Percentiles rank a stretch among this genome's conserved stretches.
Evolutionary conservation across 2,329 filamentous ascomycete species (phyloP).

Genomic region (Pseudogymnoascus sp.): DNA sequence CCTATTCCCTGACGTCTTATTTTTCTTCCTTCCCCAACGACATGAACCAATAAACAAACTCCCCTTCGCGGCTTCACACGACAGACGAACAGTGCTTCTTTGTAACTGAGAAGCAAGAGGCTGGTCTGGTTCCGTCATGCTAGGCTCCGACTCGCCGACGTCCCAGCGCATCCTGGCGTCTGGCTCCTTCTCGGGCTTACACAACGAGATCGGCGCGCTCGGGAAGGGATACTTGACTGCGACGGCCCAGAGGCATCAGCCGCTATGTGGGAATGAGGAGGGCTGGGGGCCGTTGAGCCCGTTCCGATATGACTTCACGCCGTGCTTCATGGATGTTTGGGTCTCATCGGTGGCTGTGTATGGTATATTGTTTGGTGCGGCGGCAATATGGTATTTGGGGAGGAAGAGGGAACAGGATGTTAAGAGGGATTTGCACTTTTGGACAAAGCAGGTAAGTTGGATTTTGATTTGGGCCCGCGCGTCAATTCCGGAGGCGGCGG

Average conservation of each 20-base stretch:
- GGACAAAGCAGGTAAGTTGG: constrained; percentile 71
- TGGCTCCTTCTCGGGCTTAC: constrained; percentile 54
- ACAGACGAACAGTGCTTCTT: not conserved
- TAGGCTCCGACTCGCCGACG: constrained; percentile 10
- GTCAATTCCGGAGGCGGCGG: not conserved
- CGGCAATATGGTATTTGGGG: constrained; percentile 70
- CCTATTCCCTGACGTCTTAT: constrained; percentile 5
- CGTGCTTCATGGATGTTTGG: constrained; percentile 93
- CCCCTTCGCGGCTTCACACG: not conserved
- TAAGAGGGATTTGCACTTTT: constrained; percentile 85
- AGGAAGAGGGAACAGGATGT: constrained; percentile 60
- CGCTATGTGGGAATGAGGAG: constrained; percentile 79
- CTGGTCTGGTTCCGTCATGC: constrained; percentile 14
- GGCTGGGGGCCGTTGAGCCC: constrained; percentile 94
- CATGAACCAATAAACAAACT: not conserved
- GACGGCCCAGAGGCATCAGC: constrained; percentile 41
- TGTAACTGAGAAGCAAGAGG: not conserved
- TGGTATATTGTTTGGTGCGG: constrained; percentile 68
- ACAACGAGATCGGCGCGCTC: constrained; percentile 39
- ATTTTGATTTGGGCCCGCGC: not conserved
- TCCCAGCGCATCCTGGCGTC: constrained; percentile 34
- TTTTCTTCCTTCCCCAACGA: not conserved
- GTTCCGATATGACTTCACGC: constrained; percentile 85
- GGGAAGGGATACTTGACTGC: constrained; percentile 53
- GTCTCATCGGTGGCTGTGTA: constrained; percentile 69